Conservation (phyloP, 1,284 basidiomycete genomes). For the Cystobasidiaceae sp. region DNA sequence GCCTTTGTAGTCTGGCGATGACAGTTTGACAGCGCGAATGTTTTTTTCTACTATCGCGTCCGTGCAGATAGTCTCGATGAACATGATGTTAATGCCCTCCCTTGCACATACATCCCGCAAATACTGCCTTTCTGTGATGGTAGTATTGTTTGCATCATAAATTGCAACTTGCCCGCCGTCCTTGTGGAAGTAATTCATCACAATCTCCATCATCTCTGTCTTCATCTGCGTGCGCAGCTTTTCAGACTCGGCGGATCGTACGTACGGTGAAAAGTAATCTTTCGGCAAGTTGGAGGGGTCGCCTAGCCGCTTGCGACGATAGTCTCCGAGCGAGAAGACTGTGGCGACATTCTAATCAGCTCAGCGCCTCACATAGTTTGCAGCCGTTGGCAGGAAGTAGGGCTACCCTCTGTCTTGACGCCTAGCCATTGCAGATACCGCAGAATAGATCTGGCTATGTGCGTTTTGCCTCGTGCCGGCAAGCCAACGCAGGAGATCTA, state of each 20-base stretch:
- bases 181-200: constrained; percentile 79
- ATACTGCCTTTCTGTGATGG: constrained; percentile 59
- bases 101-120: constrained; percentile 60
- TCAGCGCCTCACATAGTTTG: background rate
- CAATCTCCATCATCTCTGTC: constrained; percentile 75
- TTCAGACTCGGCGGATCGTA: constrained; percentile 60
- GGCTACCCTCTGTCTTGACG: constrained; percentile 67
- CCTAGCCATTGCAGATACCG: constrained; percentile 97
- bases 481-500: constrained; percentile 35
- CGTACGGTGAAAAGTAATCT: constrained; percentile 75
- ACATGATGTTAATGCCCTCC: constrained; percentile 5
- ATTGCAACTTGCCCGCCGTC: constrained; percentile 86
- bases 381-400: background rate
- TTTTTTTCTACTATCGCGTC: constrained; percentile 89
- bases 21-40: constrained; percentile 94
- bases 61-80: constrained; percentile 51
- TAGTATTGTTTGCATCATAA: constrained; percentile 98
- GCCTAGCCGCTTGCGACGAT: constrained; percentile 82
- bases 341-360: background rate
- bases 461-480: constrained; percentile 49
- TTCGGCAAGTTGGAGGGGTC: constrained; percentile 77
- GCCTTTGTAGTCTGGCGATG: constrained; percentile 87
- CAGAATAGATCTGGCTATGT: constrained; percentile 90
- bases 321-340: constrained; percentile 91
- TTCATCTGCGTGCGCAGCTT: constrained; percentile 67